Percentiles rank a stretch among this genome's conserved stretches.
These are phyloP conservation scores for Russula compacta DNA, from an alignment of 768 basidiomycete species.

Conservation along the genomic window DNA sequence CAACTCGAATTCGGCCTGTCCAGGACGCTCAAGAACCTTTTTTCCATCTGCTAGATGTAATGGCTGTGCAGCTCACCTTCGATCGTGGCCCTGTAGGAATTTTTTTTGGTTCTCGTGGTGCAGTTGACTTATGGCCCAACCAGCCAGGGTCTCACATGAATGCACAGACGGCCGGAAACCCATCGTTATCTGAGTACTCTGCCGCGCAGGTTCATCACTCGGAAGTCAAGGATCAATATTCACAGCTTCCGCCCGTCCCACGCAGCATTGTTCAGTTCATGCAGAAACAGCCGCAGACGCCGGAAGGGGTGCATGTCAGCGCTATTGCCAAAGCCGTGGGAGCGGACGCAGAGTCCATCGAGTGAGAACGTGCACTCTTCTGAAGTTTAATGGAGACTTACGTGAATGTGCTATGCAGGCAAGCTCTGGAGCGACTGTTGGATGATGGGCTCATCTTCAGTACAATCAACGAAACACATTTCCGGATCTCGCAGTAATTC, in stretches of 20 bases:
- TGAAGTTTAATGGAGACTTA: background rate
- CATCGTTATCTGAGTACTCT: conserved; percentile 28
- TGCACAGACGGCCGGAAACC: background rate
- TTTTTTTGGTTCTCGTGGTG: background rate
- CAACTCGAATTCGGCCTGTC: conserved; percentile 59
- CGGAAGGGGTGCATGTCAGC: conserved; percentile 68
- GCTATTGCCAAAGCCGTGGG: conserved; percentile 61
- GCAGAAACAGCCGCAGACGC: conserved; percentile 32
- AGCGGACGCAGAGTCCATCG: conserved; percentile 49
- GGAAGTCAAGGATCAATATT: conserved; percentile 23
- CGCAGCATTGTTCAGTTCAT: conserved; percentile 62
- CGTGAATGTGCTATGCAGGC: conserved; percentile 31
- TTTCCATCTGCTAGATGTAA: conserved; percentile 73
- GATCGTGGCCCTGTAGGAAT: conserved; percentile 56
- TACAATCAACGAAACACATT: conserved; percentile 78
- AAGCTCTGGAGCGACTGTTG: conserved; percentile 68
- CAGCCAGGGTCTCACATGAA: conserved; percentile 21
- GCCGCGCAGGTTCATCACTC: conserved; percentile 24
- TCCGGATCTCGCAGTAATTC: conserved; percentile 37
- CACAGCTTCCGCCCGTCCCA: conserved; percentile 50
- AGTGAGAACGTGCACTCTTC: conserved; percentile 22
- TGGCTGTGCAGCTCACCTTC: conserved; percentile 55
- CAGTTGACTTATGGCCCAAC: conserved; percentile 1
- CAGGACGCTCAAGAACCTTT: conserved; percentile 68
- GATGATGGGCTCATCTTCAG: conserved; percentile 73